Evolutionary conservation across 495 filamentous ascomycete species (phyloP), one percentile per base, ranked within the genome.

Genomic region (Bryoglossum gracile): DNA sequence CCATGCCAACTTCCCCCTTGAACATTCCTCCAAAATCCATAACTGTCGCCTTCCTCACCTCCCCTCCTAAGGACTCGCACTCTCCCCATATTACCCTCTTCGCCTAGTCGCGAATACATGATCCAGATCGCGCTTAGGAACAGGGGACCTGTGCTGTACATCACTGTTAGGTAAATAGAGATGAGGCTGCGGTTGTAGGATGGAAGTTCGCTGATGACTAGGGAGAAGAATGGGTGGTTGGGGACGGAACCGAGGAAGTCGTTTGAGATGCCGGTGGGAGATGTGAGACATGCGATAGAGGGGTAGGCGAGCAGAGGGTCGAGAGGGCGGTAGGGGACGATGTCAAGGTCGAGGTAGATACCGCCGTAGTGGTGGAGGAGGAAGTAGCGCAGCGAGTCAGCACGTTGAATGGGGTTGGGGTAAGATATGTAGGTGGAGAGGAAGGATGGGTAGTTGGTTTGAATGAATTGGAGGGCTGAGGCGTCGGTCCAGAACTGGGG

Each of bases 281-380:
- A 71, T 9, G 84, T 88, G 49, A 80, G 81, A 55, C 87, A 82
- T 23, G 89, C 72, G 83, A 86, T 91, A 28, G 84, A 77, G 10
- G 81, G 81, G 63, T 89, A 92, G 23, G 77, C 73, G 22, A 89
- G 76, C 4, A 92, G 73, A 33, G 88, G 84, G 51, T 88, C 82
- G 37, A 94, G 71, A 22, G 79, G 76, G 42, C 83, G 78, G 55
- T 85, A 83, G 69, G 87, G 91, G 54, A 84, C 83, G 68, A 91
- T 84, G 63, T 94, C 88, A 17, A 94, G 68, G 56, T 94, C 88
- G 54, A 94, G 80, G 60, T 94, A 94, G 42, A 89, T 82, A 24
- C 88, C 88, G 45, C 88, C 88, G 58, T 79, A 91, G 58, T 87
- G 81, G 19, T 77, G 73, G 28, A 94, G 69, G 14, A 90, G 68